Evolutionary conservation across 805 yeast species (phyloP), one percentile per base, ranked within the genome.

Genomic region (Diddensiella santjacobensis): DNA sequence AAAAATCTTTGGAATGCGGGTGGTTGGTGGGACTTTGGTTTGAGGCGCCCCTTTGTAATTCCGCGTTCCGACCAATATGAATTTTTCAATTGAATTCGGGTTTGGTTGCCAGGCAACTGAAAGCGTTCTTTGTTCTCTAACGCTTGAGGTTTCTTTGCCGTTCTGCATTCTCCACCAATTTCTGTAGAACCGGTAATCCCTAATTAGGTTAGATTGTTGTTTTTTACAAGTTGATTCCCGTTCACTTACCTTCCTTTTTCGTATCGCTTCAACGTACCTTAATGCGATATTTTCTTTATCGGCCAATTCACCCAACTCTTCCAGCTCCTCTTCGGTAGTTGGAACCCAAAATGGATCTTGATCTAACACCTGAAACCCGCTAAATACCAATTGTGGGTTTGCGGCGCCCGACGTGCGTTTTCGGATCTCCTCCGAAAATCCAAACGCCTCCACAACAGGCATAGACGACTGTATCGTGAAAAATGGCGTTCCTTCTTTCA

Each of bases 281-380:
- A 95, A 78, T 0, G 97, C 98, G 54, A 90, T 72, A 61, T 93
- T 93, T 60, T 88, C 98, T 59, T 86, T 78, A 58, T 93, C 99
- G 1, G 96, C 95, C 56, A 79, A 78, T 54, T 87, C 96, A 22
- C 99, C 99, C 40, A 87, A 71, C 50, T 88, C 95, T 64, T 93
- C 98, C 40, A 93, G 68, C 65, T 93, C 99, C 64, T 89, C 97
- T 58, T 87, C 97, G 0, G 99, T 93, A 2, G 93, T 87, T 11
- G 99, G 99, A 13, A 93, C 96, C 99, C 99, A 93, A 73, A 86
- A 93, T 40, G 99, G 99, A 71, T 93, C 98, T 56, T 84, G 78
- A 55, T 89, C 95, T 44, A 91, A 78, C 54, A 83, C 71, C 59
- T 89, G 93, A 63, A 78, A 93, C 0, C 98, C 98, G 23, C 85